Percentiles rank a stretch among this genome's conserved stretches.
These are phyloP conservation scores for Nakazawaea pomicola DNA, from an alignment of 805 yeast genomes.

Conservation along the genomic window DNA sequence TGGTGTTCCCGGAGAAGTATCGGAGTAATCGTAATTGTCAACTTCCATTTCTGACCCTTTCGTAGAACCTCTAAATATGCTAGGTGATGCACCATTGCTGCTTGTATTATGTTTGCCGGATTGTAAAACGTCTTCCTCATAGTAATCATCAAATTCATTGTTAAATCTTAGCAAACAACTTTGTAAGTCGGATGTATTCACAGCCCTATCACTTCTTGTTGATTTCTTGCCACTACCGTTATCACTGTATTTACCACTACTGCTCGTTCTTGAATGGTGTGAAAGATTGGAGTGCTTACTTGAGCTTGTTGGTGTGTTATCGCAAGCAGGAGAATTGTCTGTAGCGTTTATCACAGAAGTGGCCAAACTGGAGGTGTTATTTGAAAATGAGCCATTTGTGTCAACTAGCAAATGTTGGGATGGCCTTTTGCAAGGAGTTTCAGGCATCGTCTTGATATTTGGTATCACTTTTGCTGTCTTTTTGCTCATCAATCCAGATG, in stretches of 20 bases:
- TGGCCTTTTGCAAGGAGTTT: constrained; percentile 58
- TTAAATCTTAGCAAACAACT: constrained; percentile 34
- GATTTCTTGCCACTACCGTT: constrained; percentile 5
- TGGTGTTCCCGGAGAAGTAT: constrained; percentile 38
- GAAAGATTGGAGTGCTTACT: background rate
- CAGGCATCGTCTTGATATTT: constrained; percentile 39
- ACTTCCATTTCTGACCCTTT: constrained; percentile 13
- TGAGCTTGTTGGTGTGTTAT: constrained; percentile 11
- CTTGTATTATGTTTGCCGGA: constrained; percentile 15
- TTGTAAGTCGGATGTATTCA: constrained; percentile 35
- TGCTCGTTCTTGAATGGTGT: background rate
- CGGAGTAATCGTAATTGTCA: constrained; percentile 14
- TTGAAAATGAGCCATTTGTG: constrained; percentile 20
- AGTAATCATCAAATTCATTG: constrained; percentile 35
- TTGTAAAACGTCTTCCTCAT: constrained; percentile 17
- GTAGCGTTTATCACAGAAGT: constrained; percentile 24
- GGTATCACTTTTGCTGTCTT: constrained; percentile 29
- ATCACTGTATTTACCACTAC: constrained; percentile 2
- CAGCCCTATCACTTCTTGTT: constrained; percentile 13
- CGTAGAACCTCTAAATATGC: constrained; percentile 24
- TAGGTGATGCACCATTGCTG: constrained; percentile 9
- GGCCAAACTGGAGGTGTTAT: constrained; percentile 20
- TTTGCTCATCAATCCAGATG: constrained; percentile 67
- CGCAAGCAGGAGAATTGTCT: constrained; percentile 21
- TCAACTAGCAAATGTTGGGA: constrained; percentile 20